Evolutionary conservation across 2,329 filamentous ascomycete genomes (phyloP), one percentile per base, ranked within the genome.

Genomic region (Paraconiothyrium brasiliense): DNA sequence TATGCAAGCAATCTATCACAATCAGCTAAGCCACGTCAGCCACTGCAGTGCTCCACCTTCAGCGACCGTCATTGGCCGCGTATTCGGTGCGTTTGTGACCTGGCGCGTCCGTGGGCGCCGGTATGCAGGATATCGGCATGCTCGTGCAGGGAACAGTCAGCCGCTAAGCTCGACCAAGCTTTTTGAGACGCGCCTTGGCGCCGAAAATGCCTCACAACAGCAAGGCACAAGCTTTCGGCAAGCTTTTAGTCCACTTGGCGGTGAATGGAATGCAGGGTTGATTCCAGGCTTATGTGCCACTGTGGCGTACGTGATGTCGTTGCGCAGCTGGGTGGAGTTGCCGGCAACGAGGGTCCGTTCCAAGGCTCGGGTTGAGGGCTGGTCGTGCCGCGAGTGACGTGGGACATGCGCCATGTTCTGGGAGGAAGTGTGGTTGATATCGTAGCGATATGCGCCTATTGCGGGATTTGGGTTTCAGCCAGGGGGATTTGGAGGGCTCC

Each of bases 161-260:
- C 46, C 27, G 54, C 69, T 69, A 67, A 70, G 67, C 60, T 35
- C 8, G 37, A 57, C 58, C 62, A 76, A 76, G 74, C 74, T 70
- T 73, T 65, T 46, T 61, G 67, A 61, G 67, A 63, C 57, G 4
- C 3, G 30, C 3, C 39, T 55, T 55, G 39, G 39, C 52, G 27
- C 39, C n/a, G 8, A 34, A 73, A 71, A 71, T 72, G 57, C 69
- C 72, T 56, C 71, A 72, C 35, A 58, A 41, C 32, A 54, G 14
- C 60, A 57, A 54, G 62, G 63, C 56, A 67, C 62, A 76, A 76
- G 73, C 74, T 62, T 41, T 70, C 55, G 61, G 58, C 67, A 75
- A 76, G 72, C 67, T 55, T 61, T 59, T 34, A 14, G 13, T 35
- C 1, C 20, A 49, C 73, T 76, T 75, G 70, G 71, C 71, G 24